Evolutionary conservation across 352 stramenopile genomes (phyloP).

Genomic region (Globisporangium perplexum): DNA sequence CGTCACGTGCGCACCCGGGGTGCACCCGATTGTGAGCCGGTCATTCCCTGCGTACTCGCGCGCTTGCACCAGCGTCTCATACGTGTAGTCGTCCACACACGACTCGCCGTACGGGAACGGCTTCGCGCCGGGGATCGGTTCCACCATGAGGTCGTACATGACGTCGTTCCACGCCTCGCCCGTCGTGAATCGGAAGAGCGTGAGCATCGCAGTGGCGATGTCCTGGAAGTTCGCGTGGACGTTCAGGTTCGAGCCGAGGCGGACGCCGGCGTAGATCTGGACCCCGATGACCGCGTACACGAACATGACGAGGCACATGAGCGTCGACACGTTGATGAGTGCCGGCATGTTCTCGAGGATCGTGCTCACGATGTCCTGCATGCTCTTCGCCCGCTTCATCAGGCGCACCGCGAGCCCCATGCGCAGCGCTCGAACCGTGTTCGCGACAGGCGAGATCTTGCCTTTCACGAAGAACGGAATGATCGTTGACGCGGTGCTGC

Average conservation of each 20-base stretch:
- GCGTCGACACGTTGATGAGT: conserved; percentile 64
- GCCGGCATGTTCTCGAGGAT: conserved; percentile 67
- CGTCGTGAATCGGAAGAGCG: conserved; percentile 62
- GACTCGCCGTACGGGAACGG: conserved; percentile 26
- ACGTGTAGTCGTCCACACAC: conserved; percentile 33
- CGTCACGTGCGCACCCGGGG: conserved; percentile 25
- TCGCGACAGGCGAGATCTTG: conserved; percentile 43
- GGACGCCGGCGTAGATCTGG: conserved; percentile 59
- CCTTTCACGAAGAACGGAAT: conserved; percentile 31
- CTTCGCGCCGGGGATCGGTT: conserved; percentile 15
- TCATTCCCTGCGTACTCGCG: conserved; percentile 18
- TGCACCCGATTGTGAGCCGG: conserved; percentile 34
- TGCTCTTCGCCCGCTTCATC: conserved; percentile 43
- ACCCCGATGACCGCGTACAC: conserved; percentile 77
- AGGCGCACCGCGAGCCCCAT: conserved; percentile 46
- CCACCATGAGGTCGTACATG: conserved; percentile 70
- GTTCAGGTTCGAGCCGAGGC: conserved; percentile 43
- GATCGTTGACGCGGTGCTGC: conserved; percentile 32
- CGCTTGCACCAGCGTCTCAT: conserved; percentile 20
- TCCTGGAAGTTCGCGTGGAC: conserved; percentile 63
- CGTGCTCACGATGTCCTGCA: conserved; percentile 64
- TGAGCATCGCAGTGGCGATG: conserved; percentile 44
- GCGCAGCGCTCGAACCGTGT: conserved; percentile 55
- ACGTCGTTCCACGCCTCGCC: conserved; percentile 76
- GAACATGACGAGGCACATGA: conserved; percentile 72